These are phyloP conservation scores for Aspergillus ibericus DNA, from an alignment of 2,329 filamentous ascomycete genomes.

Conservation along the genomic window DNA sequence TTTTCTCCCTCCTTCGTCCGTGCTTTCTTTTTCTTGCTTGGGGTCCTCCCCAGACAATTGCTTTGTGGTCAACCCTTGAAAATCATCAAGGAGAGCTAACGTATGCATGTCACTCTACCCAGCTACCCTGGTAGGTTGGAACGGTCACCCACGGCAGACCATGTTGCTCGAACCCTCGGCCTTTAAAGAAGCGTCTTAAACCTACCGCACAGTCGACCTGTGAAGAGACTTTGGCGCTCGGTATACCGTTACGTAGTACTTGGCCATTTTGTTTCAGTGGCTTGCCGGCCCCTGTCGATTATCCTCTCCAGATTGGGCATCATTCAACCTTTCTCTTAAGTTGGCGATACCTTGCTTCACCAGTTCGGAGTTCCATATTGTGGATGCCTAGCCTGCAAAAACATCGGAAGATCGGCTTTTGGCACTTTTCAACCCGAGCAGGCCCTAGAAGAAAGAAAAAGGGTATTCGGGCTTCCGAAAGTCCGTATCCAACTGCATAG, in stretches of 20 bases:
- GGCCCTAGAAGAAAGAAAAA: background rate
- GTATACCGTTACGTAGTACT: constrained; percentile 1
- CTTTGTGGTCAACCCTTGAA: constrained; percentile 12
- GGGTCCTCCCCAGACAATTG: constrained; percentile 11
- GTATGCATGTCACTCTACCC: constrained; percentile 14
- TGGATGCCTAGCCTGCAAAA: constrained; percentile 17
- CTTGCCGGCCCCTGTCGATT: constrained; percentile 7
- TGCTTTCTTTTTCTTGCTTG: constrained; percentile 3
- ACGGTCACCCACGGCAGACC: constrained; percentile 6
- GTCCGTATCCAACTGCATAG: constrained; percentile 20
- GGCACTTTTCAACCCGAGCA: background rate
- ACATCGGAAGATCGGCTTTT: background rate
- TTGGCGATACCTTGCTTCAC: constrained; percentile 7
- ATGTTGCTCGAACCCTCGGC: constrained; percentile 4
- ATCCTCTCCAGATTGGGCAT: constrained; percentile 18
- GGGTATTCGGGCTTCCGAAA: background rate
- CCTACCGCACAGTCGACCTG: background rate
- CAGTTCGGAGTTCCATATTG: constrained; percentile 11
- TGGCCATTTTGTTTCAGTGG: background rate
- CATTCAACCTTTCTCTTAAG: constrained; percentile 15
- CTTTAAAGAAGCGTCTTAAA: background rate
- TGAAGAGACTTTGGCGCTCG: background rate
- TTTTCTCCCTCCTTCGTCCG: constrained; percentile 5
- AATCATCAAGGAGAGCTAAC: constrained; percentile 12
- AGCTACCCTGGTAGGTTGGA: constrained; percentile 14